Conservation (phyloP, 345 rosid species). For the Salix koriyanagi region DNA sequence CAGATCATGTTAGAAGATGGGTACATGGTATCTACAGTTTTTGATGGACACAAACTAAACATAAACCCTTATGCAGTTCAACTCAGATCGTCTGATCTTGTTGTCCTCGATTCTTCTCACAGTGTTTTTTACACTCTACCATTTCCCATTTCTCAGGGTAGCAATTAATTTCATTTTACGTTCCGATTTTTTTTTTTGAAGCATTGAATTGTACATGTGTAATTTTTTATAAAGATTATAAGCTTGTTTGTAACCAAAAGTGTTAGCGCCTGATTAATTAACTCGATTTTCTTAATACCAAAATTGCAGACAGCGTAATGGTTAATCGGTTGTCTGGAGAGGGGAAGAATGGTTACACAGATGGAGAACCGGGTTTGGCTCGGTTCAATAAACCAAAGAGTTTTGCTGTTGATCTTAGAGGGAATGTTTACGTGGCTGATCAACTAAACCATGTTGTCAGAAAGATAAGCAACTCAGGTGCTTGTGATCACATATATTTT, state of each 20-base stretch:
- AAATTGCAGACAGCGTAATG: conserved; percentile 37
- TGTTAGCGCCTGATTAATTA: background rate
- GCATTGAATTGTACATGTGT: background rate
- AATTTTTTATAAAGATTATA: background rate
- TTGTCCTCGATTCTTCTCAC: conserved; percentile 42
- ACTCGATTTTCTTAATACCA: background rate
- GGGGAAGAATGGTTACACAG: conserved; percentile 32
- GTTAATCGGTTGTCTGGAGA: conserved; percentile 46
- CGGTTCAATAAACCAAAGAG: conserved; percentile 46
- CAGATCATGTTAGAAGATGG: conserved; percentile 48
- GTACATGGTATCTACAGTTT: conserved; percentile 51
- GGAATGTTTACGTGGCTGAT: conserved; percentile 72
- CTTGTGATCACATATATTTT: background rate
- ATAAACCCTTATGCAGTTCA: conserved; percentile 42
- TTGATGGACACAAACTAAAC: conserved; percentile 45
- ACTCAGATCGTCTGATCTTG: conserved; percentile 46
- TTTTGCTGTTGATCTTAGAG: conserved; percentile 54
- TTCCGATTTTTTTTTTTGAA: background rate
- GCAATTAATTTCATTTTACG: conserved; percentile 13
- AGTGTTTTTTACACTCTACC: conserved; percentile 50
- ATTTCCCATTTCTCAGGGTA: conserved; percentile 50
- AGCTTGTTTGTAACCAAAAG: background rate
- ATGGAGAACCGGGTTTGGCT: conserved; percentile 48
- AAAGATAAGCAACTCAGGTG: conserved; percentile 59
- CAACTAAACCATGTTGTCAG: conserved; percentile 46